These are phyloP conservation scores for Arthroderma sp. DNA, from an alignment of 2,329 filamentous ascomycete species.

Conservation along the genomic window DNA sequence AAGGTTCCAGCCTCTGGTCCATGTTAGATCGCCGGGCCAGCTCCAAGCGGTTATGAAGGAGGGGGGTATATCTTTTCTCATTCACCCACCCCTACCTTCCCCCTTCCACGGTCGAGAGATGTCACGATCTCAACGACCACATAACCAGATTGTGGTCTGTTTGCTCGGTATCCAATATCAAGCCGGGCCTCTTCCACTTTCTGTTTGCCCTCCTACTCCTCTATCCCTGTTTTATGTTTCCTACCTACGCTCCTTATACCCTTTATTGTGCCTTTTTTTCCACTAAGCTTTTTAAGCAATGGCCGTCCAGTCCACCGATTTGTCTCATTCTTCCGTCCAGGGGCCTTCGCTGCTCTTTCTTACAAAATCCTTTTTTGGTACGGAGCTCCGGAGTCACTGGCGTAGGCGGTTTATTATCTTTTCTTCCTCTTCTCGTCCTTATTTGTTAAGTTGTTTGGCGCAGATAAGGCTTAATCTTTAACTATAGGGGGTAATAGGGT, in stretches of 20 bases:
- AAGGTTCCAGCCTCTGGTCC: constrained; percentile 6
- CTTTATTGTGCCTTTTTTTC: neutral
- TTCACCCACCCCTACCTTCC: constrained; percentile 1
- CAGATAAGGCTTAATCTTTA: constrained; percentile 8
- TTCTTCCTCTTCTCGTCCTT: neutral
- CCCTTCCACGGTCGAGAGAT: neutral
- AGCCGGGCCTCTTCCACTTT: neutral
- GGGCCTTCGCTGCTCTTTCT: neutral
- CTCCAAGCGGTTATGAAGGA: constrained; percentile 4
- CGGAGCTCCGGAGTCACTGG: constrained; percentile 1
- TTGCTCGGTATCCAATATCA: too few relatives aligned
- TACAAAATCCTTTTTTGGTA: constrained; percentile 5
- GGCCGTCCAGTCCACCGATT: constrained; percentile 1
- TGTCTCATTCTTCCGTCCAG: neutral
- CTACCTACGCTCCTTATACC: constrained; percentile 2
- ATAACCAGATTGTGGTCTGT: neutral
- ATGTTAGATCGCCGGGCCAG: constrained; percentile 3
- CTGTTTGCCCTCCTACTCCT: neutral
- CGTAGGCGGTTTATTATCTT: constrained; percentile 1
- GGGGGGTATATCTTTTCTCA: neutral
- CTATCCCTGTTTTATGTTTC: neutral
- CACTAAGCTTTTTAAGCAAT: neutral
- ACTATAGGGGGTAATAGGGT: constrained; percentile 2
- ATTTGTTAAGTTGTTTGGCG: constrained; percentile 5
- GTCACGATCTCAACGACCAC: neutral